A percentile compares a stretch with the other conserved stretches of the same genome.
Evolutionary conservation across 805 yeast genomes (phyloP).

Genomic region (Candida insectorum): DNA sequence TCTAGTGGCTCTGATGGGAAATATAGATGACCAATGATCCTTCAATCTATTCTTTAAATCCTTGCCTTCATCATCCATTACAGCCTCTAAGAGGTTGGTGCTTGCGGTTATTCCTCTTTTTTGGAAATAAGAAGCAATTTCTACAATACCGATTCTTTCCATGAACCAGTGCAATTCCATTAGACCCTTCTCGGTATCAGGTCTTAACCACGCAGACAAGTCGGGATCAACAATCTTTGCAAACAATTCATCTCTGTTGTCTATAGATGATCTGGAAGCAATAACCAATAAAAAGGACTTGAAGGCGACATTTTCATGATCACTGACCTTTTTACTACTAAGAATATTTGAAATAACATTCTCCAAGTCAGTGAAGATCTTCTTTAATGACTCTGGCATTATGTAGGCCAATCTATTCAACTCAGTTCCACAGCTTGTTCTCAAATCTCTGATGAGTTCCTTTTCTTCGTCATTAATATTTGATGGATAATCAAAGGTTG

Average conservation of each 20-base stretch:
- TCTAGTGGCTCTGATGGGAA: conserved; percentile 94
- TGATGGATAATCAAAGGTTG: conserved; percentile 77
- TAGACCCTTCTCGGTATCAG: conserved; percentile 84
- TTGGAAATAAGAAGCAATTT: conserved; percentile 87
- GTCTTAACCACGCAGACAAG: conserved; percentile 87
- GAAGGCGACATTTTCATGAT: conserved; percentile 91
- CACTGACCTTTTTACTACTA: conserved; percentile 66
- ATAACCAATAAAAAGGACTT: conserved; percentile 89
- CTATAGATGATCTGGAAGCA: conserved; percentile 78
- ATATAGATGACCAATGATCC: conserved; percentile 89
- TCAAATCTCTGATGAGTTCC: conserved; percentile 78
- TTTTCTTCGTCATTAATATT: conserved; percentile 66
- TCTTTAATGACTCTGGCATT: conserved; percentile 87
- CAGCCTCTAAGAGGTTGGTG: conserved; percentile 70
- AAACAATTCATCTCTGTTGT: conserved; percentile 73
- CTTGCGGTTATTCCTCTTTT: conserved; percentile 74
- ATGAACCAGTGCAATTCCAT: conserved; percentile 94
- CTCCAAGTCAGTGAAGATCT: conserved; percentile 79
- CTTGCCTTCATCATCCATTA: conserved; percentile 89
- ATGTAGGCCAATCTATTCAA: conserved; percentile 88
- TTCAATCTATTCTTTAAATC: conserved; percentile 71
- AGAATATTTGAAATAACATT: conserved; percentile 71
- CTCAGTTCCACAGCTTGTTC: conserved; percentile 93
- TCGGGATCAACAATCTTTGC: conserved; percentile 91
- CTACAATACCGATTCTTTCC: conserved; percentile 94